A percentile compares a stretch with the other conserved stretches of the same genome.
phyloP scores from a whole-genome alignment of 345 rosid genomes.

The Aurinia saxatilis region DNA sequence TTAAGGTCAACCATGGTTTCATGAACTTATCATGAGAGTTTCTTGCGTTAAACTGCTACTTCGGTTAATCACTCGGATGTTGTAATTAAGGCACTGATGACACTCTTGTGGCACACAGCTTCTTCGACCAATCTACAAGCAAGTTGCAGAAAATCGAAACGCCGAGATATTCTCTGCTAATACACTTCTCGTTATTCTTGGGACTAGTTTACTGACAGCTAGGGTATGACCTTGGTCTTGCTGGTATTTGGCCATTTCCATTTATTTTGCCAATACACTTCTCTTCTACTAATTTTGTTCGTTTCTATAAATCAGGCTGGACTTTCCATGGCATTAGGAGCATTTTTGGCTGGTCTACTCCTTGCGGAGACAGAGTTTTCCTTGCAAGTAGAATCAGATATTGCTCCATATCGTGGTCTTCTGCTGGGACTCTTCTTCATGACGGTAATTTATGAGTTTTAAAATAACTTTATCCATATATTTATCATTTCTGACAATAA shows the following conservation, averaged over 20 bases:
- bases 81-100: slow-evolving; percentile 10
- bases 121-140: slow-evolving; percentile 96
- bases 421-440: slow-evolving; percentile 97
- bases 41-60: slow-evolving; percentile 5
- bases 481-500: slow-evolving; percentile 2
- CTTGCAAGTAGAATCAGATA: slow-evolving; percentile 98
- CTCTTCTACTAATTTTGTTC: neutral
- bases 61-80: neutral
- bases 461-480: neutral
- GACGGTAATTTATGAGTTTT: slow-evolving; percentile 57
- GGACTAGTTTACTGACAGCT: slow-evolving; percentile 98
- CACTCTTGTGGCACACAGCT: slow-evolving; percentile 42
- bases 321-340: slow-evolving; percentile 98
- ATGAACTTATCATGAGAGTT: slow-evolving; percentile 7
- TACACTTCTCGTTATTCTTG: slow-evolving; percentile 91
- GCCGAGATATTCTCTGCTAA: slow-evolving; percentile 98
- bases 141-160: slow-evolving; percentile 95
- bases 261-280: neutral
- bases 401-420: slow-evolving; percentile 99
- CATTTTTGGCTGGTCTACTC: slow-evolving; percentile 96
- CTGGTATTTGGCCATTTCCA: slow-evolving; percentile 9
- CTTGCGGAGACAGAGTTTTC: slow-evolving; percentile 99
- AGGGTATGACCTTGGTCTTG: slow-evolving; percentile 54
- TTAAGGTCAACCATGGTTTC: neutral
- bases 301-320: slow-evolving; percentile 67